A percentile compares a stretch with the other conserved stretches of the same genome.
Conservation (phyloP, 305 asterid species). For the Fraxinus latifolia region DNA sequence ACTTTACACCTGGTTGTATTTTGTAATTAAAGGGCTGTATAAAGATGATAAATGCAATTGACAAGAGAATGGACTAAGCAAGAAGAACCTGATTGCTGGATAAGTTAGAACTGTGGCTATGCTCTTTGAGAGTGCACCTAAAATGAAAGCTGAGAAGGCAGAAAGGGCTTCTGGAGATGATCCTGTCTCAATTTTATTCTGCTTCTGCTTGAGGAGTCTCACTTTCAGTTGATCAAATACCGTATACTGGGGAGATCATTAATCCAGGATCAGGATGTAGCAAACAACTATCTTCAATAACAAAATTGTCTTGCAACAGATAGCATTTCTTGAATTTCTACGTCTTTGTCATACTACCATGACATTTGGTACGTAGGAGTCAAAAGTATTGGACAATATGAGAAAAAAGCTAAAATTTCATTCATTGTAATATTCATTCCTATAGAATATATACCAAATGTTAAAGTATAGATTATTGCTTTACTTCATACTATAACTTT, state of each 20-base stretch:
- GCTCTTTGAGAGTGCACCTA: conserved; percentile 87
- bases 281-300: background rate
- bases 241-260: conserved; percentile 57
- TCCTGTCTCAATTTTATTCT: conserved; percentile 31
- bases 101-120: conserved; percentile 79
- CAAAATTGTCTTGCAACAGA: background rate
- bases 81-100: conserved; percentile 71
- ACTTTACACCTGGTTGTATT: conserved; percentile 73
- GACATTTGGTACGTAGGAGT: background rate
- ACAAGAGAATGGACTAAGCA: background rate
- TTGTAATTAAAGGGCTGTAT: conserved; percentile 32
- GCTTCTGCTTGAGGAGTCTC: conserved; percentile 49
- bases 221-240: conserved; percentile 81
- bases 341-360: background rate
- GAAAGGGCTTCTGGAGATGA: conserved; percentile 67
- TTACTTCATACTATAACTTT: background rate
- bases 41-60: background rate
- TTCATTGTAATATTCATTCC: background rate
- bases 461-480: background rate
- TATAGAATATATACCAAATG: background rate
- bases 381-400: background rate
- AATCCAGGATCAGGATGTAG: background rate
- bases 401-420: background rate
- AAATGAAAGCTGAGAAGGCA: conserved; percentile 74
- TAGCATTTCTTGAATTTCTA: background rate